Conservation (phyloP, 2,329 filamentous ascomycete species). For the Sarocladium brachiariae region DNA sequence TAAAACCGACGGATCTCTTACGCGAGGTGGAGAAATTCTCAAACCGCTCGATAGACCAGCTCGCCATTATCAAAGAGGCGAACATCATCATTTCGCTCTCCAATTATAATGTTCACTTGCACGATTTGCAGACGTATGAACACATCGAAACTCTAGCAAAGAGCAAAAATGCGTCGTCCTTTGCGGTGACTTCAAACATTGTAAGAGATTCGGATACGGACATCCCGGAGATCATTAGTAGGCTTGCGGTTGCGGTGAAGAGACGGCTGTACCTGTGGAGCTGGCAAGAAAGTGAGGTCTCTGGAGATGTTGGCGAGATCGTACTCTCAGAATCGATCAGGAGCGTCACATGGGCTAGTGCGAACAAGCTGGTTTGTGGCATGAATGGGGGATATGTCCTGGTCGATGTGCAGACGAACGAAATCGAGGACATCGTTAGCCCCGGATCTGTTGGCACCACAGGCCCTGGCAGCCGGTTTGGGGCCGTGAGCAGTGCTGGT, state of each 20-base stretch:
- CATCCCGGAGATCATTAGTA: conserved; percentile 87
- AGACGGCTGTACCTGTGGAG: conserved; percentile 83
- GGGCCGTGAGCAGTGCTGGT: conserved; percentile 72
- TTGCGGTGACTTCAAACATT: conserved; percentile 93
- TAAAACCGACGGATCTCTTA: conserved; percentile 70
- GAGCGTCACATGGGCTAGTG: conserved; percentile 84
- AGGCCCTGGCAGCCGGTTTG: conserved; percentile 66
- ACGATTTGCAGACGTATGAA: conserved; percentile 81
- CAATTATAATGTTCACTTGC: conserved; percentile 80
- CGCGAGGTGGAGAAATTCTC: conserved; percentile 95
- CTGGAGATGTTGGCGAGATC: conserved; percentile 64
- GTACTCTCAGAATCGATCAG: conserved; percentile 77
- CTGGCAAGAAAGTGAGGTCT: conserved; percentile 92
- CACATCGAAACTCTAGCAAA: conserved; percentile 71
- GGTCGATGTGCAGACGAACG: conserved; percentile 71
- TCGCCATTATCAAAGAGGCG: conserved; percentile 92
- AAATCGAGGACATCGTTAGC: conserved; percentile 71
- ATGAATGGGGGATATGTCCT: conserved; percentile 89
- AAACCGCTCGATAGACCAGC: conserved; percentile 79
- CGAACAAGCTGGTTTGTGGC: conserved; percentile 79
- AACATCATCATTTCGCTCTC: conserved; percentile 86
- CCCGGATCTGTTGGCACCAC: conserved; percentile 62
- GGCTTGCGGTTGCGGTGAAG: conserved; percentile 89
- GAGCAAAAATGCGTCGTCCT: conserved; percentile 82
- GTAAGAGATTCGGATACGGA: conserved; percentile 81